Evolutionary conservation across 306 rosid genomes (phyloP).

Genomic region (Inga laurina): DNA sequence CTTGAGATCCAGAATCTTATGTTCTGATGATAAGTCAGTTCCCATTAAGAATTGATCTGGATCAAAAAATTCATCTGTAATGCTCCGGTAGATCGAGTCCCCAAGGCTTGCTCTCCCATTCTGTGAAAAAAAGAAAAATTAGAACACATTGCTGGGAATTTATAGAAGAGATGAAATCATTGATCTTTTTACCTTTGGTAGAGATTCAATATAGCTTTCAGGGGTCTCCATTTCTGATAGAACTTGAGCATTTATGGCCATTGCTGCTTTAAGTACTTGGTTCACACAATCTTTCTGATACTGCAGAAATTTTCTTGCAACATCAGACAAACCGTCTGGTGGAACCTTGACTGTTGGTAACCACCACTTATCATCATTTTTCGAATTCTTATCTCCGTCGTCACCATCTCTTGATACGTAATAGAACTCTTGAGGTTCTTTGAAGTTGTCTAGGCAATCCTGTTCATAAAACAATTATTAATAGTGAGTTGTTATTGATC

Average conservation of each 20-base stretch:
- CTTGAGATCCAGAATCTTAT: slow-evolving; percentile 88
- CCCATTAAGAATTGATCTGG: slow-evolving; percentile 81
- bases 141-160: background rate
- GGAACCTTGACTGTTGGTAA: slow-evolving; percentile 90
- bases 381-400: slow-evolving; percentile 56
- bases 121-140: slow-evolving; percentile 33
- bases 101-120: slow-evolving; percentile 98
- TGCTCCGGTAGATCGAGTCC: slow-evolving; percentile 72
- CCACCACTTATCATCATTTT: slow-evolving; percentile 95
- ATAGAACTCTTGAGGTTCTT: slow-evolving; percentile 72
- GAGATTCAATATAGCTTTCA: slow-evolving; percentile 82
- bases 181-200: slow-evolving; percentile 77
- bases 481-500: background rate
- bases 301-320: slow-evolving; percentile 80
- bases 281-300: slow-evolving; percentile 95
- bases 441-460: slow-evolving; percentile 90
- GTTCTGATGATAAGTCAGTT: slow-evolving; percentile 90
- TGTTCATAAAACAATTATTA: slow-evolving; percentile 36
- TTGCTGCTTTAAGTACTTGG: slow-evolving; percentile 99
- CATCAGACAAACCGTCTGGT: slow-evolving; percentile 72
- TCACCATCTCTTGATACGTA: slow-evolving; percentile 71
- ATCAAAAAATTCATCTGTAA: slow-evolving; percentile 86
- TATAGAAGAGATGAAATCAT: background rate
- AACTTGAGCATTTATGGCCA: slow-evolving; percentile 97
- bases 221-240: slow-evolving; percentile 95